Evolutionary conservation across 805 yeast species (phyloP), one percentile per base, ranked within the genome.

Genomic region (Cyberlindnera petersonii): DNA sequence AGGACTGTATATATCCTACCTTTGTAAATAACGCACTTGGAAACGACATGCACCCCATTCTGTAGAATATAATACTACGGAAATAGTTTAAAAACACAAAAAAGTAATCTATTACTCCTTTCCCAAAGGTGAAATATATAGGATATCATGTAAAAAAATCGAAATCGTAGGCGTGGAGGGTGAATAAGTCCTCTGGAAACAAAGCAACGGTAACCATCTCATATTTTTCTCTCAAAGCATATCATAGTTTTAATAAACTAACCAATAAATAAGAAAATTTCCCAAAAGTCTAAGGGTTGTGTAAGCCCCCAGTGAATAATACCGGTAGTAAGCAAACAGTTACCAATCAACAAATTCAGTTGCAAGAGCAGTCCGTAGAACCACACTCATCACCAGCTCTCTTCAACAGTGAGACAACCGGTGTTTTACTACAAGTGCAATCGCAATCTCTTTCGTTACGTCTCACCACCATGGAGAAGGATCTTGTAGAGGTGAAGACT

Each of bases 361-460:
- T 23, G 30, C 59, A 55, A 17, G 59, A 55, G 38, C 59, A 55
- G 24, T 48, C 59, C 22, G 54, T 38, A 17, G 56, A 40, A n/a
- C 53, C 49, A 23, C 59, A 55, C 28, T 50, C 58, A 14, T 50
- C 58, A 16, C 44, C 46, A 11, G 36, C 44, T 44, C 52, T 55
- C 31, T 42, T 31, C 9, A 47, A 17, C 11, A 38, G 24, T 10
- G 44, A 33, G 18, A 35, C 26, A 19, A 42, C 26, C 21, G 31
- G 18, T 32, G 26, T 24, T 34, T 39, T 51, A 28, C 46, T 40
- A 30, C 59, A 55, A 39, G 59, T 55, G 32, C 59, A 55, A 21
- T 53, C 59, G 35, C 59, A 53, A 26, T 53, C 59, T 42, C 55
- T 46, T 33, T 48, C 55, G 20, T 35, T 42, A 24, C 37, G 37